phyloP scores from a whole-genome alignment of 345 rosid species.

The Brassica incana region DNA sequence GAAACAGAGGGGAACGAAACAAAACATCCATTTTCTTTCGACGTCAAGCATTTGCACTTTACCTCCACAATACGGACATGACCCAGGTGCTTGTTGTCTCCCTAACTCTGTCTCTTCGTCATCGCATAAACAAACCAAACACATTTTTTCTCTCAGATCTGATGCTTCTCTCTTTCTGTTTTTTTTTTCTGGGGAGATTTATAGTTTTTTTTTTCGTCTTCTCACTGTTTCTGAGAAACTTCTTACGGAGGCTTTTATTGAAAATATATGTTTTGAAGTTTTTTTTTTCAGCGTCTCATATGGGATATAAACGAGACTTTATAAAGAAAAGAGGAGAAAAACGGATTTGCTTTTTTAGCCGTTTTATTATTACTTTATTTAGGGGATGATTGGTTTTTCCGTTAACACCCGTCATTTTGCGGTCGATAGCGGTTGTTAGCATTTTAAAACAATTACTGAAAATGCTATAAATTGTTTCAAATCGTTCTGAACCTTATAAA shows the following conservation, averaged over 20 bases:
- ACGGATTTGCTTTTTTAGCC: constrained; percentile 31
- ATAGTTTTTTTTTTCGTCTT: background rate
- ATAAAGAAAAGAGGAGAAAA: constrained; percentile 29
- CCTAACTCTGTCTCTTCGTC: constrained; percentile 66
- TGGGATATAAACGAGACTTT: constrained; percentile 25
- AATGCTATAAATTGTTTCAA: too few species aligned
- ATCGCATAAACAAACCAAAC: constrained; percentile 58
- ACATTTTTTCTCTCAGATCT: constrained; percentile 45
- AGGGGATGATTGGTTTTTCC: too few species aligned
- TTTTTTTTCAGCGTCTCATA: background rate
- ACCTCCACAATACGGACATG: constrained; percentile 86
- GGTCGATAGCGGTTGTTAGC: too few species aligned
- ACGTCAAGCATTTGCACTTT: constrained; percentile 71
- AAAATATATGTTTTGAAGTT: background rate
- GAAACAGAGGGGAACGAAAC: constrained; percentile 74
- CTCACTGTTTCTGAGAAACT: constrained; percentile 25
- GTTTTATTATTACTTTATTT: background rate
- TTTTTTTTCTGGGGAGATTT: background rate
- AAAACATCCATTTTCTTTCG: constrained; percentile 74
- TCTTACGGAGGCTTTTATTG: constrained; percentile 21
- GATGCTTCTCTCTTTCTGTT: background rate
- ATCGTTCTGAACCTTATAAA: too few species aligned
- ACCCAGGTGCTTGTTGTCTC: constrained; percentile 71
- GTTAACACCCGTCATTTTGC: too few species aligned
- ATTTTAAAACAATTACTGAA: too few species aligned